phyloP scores from a whole-genome alignment of 1,139 yeast species.

The Kluyveromyces sp. region DNA sequence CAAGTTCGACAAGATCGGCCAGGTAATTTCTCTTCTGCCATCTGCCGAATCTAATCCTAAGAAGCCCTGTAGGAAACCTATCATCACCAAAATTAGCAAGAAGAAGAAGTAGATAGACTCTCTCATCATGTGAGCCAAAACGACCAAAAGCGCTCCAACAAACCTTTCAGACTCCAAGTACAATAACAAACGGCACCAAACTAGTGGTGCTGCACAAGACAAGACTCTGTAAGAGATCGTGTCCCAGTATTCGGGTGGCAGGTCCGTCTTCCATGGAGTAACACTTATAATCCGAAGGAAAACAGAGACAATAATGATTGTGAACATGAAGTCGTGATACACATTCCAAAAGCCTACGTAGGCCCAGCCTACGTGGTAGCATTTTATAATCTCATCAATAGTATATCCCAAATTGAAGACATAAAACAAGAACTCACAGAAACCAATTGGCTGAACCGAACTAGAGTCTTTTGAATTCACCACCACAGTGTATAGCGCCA shows the following conservation, averaged over 20 bases:
- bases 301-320: conserved; percentile 47
- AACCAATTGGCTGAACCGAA: conserved; percentile 34
- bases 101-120: conserved; percentile 79
- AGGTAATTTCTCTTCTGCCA: conserved; percentile 71
- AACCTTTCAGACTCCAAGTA: conserved; percentile 74
- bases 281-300: conserved; percentile 51
- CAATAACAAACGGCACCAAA: conserved; percentile 75
- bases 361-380: conserved; percentile 67
- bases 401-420: conserved; percentile 61
- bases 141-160: conserved; percentile 86
- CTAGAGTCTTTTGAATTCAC: conserved; percentile 43
- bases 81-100: conserved; percentile 56
- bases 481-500: conserved; percentile 55
- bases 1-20: conserved; percentile 55
- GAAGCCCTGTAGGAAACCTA: conserved; percentile 83
- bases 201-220: conserved; percentile 78
- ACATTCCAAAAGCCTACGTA: conserved; percentile 77
- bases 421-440: conserved; percentile 53
- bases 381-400: conserved; percentile 59
- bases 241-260: conserved; percentile 41
- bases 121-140: conserved; percentile 77
- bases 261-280: conserved; percentile 23
- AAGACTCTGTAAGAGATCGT: conserved; percentile 62
- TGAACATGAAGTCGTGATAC: conserved; percentile 66
- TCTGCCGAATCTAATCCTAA: conserved; percentile 83